Evolutionary conservation across 306 rosid species (phyloP), one percentile per base, ranked within the genome.

Genomic region (Hylodesmum podocarpum): DNA sequence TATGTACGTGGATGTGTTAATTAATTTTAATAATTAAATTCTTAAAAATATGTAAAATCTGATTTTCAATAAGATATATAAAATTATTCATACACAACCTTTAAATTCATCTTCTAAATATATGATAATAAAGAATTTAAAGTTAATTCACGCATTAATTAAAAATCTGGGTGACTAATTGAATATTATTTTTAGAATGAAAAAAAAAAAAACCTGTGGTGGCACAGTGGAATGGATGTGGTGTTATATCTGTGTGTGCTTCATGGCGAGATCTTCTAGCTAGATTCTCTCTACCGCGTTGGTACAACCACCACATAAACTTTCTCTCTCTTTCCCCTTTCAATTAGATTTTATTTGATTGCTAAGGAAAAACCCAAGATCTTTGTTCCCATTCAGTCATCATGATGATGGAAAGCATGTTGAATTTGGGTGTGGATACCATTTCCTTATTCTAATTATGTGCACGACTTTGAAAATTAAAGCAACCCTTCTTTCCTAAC

Each of bases 231-330:
- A 24, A 64, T 13, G 36, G 77, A 58, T 78, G 46, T 41, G 78
- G 29, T 73, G 73, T 70, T 72, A 25, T 76, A 77, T 54, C 62
- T 67, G 84, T 77, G 86, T 70, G 88, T 69, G 81, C 74, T 73
- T 72, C 84, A 77, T 74, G 85, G 31, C 79, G 72, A 79, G 83
- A 91, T 87, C 93, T 82, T 90, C 84, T 82, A 80, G 18, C 78
- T 87, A 94, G 96, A 94, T 92, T 95, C 97, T 90, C 85, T 84
- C 86, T 84, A 78, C 83, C 91, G 77, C 87, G 49, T 83, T 86
- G 88, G 88, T 90, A 87, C 96, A 90, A 90, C 96, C 72, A 87
- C 97, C 78, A 82, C 66, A 70, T 47, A 22, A 21, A 9, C 59
- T 74, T 33, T 81, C 86, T 78, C 73, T 79, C 84, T 57, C 79